Evolutionary conservation across 176 grass and related monocot genomes (phyloP).

Genomic region (maize (Zea mays)): Zm-B73-REFERENCE-NAM-5.0 NC_050097.1:207814001-207814500

Average conservation of each 20-base stretch:
- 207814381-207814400: conserved; percentile 16
- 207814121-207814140: not conserved
- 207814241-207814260: conserved; percentile 31
- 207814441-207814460: conserved; percentile 32
- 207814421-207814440: conserved; percentile 26
- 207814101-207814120: conserved; percentile 33
- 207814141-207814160: conserved; percentile 15
- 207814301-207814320: conserved; percentile 31
- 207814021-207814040: conserved; percentile 74
- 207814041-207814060: conserved; percentile 46
- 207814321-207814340: conserved; percentile 12
- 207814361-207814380: conserved; percentile 20
- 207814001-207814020: conserved; percentile 68
- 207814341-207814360: conserved; percentile 10
- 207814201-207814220: conserved; percentile 32
- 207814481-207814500: conserved; percentile 13
- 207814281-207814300: conserved; percentile 26
- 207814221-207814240: conserved; percentile 25
- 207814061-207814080: conserved; percentile 34
- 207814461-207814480: conserved; percentile 30
- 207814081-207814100: conserved; percentile 22
- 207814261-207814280: conserved; percentile 35
- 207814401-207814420: conserved; percentile 27
- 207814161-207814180: conserved; percentile 52
- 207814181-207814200: conserved; percentile 49